Evolutionary conservation across 306 rosid genomes (phyloP), one percentile per base, ranked within the genome.

Genomic region (Crotalaria pallida): DNA sequence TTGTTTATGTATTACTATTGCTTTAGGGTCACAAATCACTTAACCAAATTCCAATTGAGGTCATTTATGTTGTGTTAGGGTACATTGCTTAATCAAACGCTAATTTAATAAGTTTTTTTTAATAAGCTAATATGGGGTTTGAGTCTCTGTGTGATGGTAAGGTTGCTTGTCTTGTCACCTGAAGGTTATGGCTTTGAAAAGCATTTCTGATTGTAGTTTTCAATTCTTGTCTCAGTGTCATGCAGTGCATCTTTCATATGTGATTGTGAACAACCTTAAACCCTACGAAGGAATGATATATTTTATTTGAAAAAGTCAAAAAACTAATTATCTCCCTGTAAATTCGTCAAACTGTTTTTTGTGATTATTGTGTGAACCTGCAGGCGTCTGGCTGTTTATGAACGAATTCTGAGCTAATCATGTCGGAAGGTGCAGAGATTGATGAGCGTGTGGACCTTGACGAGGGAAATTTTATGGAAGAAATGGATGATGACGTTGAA

Each of bases 381-480:
- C 78, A 82, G 86, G 83, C 59, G 50, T 58, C 65, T 61, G 19
- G 65, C 73, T 74, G 83, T 88, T 84, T 68, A 84, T 88, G 92
- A 77, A 34, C 86, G 80, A 79, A 58, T 53, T 31, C 43, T 84
- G 79, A 83, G 76, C 27, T 78, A 77, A 76, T 67, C 81, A 95
- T 95, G 99, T 88, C 92, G 58, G 96, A 88, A 79, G 88, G 88
- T 68, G 84, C 88, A 0, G 99, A 91, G 79, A 81, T 89, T 67
- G 92, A 91, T 27, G 96, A 87, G 72, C 87, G 88, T 53, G 97
- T 95, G 70, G 97, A 91, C 82, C 79, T 91, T 33, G 99, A 91
- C 13, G 97, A 89, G 74, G 97, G 89, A 58, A 89, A 91, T 69
- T 91, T 84, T 81, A 91, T 91, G 99, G 99, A 93, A 73, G 98